These are phyloP conservation scores for Pilaira anomala DNA, from an alignment of 192 early-diverging fungal genomes.

Conservation along the genomic window DNA sequence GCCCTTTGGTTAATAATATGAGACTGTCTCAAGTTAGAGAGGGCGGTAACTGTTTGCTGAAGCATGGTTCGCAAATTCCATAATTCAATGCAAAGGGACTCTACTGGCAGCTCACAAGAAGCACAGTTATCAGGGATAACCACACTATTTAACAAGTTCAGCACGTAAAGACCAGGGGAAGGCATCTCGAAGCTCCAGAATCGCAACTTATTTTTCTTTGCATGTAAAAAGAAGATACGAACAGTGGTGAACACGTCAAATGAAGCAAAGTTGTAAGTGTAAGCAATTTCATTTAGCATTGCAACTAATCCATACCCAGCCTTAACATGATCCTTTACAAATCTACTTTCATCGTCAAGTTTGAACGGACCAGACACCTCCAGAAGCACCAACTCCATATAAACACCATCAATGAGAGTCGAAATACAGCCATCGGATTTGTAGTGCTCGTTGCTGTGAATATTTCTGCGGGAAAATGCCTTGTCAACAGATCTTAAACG, in stretches of 20 bases:
- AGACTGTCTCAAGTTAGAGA: neutral
- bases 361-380: neutral
- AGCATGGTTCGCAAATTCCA: neutral
- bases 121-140: neutral
- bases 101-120: neutral
- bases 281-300: neutral
- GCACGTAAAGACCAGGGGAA: neutral
- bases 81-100: neutral
- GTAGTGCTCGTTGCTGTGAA: neutral
- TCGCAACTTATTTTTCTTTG: neutral
- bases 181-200: neutral
- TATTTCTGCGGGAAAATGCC: neutral
- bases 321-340: neutral
- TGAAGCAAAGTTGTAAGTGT: neutral
- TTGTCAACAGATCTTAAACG: neutral
- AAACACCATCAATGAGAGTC: neutral
- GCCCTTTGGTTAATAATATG: neutral
- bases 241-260: neutral
- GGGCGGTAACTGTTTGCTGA: neutral
- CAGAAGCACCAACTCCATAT: neutral
- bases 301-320: neutral
- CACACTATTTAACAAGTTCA: conserved; percentile 1
- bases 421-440: neutral
- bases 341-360: neutral
- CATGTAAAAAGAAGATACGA: neutral